Evolutionary conservation across 208 protist species (phyloP), one percentile per base, ranked within the genome.

Genomic region (Spongospora subterranea): DNA sequence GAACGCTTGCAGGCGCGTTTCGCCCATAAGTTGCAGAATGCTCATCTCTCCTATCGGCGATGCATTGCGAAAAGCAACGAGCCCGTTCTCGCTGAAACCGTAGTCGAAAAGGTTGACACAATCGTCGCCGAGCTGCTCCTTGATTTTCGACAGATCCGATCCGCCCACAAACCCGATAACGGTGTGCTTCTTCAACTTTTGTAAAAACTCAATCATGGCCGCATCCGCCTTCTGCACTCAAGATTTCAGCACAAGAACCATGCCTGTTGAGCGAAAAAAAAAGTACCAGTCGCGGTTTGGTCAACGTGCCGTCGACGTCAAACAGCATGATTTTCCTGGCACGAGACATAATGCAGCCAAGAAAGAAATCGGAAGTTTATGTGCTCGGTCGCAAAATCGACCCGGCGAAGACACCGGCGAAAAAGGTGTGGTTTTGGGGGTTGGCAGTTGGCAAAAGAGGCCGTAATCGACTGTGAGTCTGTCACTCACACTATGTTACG

Each of bases 51-150:
- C 92, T 41, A 90, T 88, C 46, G 46, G 46, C 46, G 65, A 41
- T 32, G 38, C 54, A 39, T 94, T 91, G 54, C 94, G 91, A 45
- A 89, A 95, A 0, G 90, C 91, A 46, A 95, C 92, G 46, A 95
- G 92, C 50, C 98, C 99, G 94, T 99, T 99, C 94, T 99, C 98
- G 39, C 96, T 94, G 94, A 99, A 99, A 6, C 97, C 93, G 91
- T 97, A 99, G 93, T 99, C 97, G 91, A 98, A 99, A 71, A 98
- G 91, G 1, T 95, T 20, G 1, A 98, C 90, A 66, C 38, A 94
- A 88, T 92, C 53, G 29, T 90, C 45, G 0, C 93, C 93, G 24
- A 94, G 90, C 45, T 93, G 92, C 50, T 93, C 92, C 89, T 91
- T 90, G 46, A 91, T 91, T 95, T 99, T 99, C 0, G 45, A 50